Evolutionary conservation across 768 basidiomycete genomes (phyloP), one percentile per base, ranked within the genome.

Genomic region (Mycena galericulata): DNA sequence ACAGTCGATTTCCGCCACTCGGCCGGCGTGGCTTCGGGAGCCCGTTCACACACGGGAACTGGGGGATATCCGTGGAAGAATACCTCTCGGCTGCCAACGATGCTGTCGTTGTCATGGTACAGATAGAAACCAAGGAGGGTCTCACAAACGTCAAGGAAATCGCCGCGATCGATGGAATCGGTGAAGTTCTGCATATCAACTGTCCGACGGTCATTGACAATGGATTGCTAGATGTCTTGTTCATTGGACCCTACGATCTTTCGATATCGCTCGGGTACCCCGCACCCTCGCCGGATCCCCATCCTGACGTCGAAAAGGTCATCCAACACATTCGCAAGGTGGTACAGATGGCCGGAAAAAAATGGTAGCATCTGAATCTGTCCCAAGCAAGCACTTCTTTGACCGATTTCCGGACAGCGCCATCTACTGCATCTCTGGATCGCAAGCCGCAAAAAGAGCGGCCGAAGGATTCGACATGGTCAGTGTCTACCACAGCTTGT

Each of bases 171-270:
- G 87, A 88, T 26, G 90, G 90, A 2, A 82, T 92, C 22, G 89
- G 88, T 89, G 47, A 74, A 80, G 61, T 75, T 79, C 29, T 29
- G 20, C 30, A 3, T 5, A 8, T 20, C 29, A 8, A 24, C 11
- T 20, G 45, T 10, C 6, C 8, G 24, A 17, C 17, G 14, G 8
- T 46, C n/a, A 22, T 7, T 50, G 49, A 17, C 20, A 27, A 17
- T 53, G 50, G 12, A n/a, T 26, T 34, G 30, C 9, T 62, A 85
- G 86, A 88, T 66, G 83, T 84, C 17, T 77, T 90, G 24, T 89
- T 90, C 77, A 86, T 92, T 59, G 90, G 90, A 4, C 90, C 90
- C 4, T 92, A 87, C 67, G 90, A 92, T 73, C 83, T 92, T 45
- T 92, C 91, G 2, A 81, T 90, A 56, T 83, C 86, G 1, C 80